Evolutionary conservation across 2,329 filamentous ascomycete genomes (phyloP).

Genomic region (Leptosphaerulina australis): DNA sequence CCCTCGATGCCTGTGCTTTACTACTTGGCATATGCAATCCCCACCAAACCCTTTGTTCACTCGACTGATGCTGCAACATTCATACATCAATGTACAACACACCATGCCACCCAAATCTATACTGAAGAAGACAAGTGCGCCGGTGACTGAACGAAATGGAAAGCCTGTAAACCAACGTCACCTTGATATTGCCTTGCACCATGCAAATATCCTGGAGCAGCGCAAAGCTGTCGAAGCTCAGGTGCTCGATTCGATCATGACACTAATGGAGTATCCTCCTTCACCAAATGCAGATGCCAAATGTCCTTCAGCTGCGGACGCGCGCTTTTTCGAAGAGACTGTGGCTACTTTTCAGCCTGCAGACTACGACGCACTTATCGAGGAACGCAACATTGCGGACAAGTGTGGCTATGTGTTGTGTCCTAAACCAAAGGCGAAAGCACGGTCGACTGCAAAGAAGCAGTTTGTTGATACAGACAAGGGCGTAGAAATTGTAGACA

Average conservation of each 20-base stretch:
- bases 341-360: conserved; percentile 79
- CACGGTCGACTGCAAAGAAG: conserved; percentile 56
- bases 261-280: conserved; percentile 69
- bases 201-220: conserved; percentile 81
- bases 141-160: conserved; percentile 28
- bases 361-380: conserved; percentile 87
- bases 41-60: neutral
- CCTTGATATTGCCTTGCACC: conserved; percentile 74
- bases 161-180: conserved; percentile 50
- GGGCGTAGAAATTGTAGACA: conserved; percentile 68
- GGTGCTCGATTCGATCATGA: conserved; percentile 74
- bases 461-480: conserved; percentile 70
- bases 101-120: conserved; percentile 54
- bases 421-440: conserved; percentile 63
- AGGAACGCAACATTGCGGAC: conserved; percentile 83
- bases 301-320: conserved; percentile 64
- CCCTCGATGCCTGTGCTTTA: conserved; percentile 10
- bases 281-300: conserved; percentile 58
- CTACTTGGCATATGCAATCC: neutral
- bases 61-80: neutral
- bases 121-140: conserved; percentile 49
- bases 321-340: conserved; percentile 66
- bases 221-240: conserved; percentile 77
- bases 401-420: conserved; percentile 88
- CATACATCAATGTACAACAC: neutral